These are phyloP conservation scores for Pelargonium cotyledonis DNA, from an alignment of 441 rosid species.

Conservation along the genomic window DNA sequence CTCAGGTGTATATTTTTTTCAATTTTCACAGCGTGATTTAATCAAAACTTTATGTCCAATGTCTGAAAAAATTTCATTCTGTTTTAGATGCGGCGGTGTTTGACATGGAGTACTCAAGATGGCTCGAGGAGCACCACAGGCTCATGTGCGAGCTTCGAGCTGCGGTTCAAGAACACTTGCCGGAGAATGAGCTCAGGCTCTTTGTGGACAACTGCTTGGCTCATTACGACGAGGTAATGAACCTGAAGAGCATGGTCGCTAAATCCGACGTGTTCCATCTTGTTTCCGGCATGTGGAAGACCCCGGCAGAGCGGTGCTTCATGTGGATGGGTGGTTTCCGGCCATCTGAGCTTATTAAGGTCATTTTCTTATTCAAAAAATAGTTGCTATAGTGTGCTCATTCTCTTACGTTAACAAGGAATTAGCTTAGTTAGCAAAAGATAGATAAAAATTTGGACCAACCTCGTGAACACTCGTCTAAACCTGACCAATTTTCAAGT, in stretches of 20 bases:
- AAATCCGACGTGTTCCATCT: slow-evolving; percentile 87
- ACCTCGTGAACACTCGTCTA: too few relatives aligned
- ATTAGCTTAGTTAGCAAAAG: too few relatives aligned
- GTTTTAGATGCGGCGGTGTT: slow-evolving; percentile 76
- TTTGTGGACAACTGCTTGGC: slow-evolving; percentile 69
- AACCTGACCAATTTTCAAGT: too few relatives aligned
- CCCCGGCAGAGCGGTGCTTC: slow-evolving; percentile 96
- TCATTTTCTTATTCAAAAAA: too few relatives aligned
- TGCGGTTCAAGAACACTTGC: slow-evolving; percentile 76
- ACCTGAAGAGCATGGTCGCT: slow-evolving; percentile 64
- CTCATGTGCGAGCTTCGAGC: slow-evolving; percentile 75
- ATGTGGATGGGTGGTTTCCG: slow-evolving; percentile 97
- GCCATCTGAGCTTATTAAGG: slow-evolving; percentile 96
- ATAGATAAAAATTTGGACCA: too few relatives aligned
- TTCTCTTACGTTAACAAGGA: too few relatives aligned
- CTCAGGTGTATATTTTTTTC: too few relatives aligned
- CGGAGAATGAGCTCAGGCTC: slow-evolving; percentile 78
- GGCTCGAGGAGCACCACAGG: slow-evolving; percentile 88
- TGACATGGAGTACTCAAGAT: slow-evolving; percentile 83
- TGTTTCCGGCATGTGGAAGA: slow-evolving; percentile 88
- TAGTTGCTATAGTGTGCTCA: too few relatives aligned
- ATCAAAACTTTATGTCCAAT: too few relatives aligned
- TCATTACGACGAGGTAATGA: slow-evolving; percentile 68
- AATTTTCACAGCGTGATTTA: too few relatives aligned
- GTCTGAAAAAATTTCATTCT: too few relatives aligned